Percentiles rank a stretch among this genome's conserved stretches.
phyloP scores from a whole-genome alignment of 352 stramenopile species.

The Pythium scleroteichum region DNA sequence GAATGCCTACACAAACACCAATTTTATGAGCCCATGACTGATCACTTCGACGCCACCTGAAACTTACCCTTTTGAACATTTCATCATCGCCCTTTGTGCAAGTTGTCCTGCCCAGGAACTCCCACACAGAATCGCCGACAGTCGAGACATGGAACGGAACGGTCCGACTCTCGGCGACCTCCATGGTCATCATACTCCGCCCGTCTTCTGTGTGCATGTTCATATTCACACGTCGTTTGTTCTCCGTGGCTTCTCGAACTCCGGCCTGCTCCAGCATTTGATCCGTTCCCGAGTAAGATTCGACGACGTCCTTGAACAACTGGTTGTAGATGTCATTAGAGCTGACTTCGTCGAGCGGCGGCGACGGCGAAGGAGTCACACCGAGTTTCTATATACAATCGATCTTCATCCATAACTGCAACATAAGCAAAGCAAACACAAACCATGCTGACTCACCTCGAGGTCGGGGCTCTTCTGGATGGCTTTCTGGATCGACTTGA shows the following conservation, averaged over 20 bases:
- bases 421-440: conserved; percentile 1
- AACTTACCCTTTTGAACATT: conserved; percentile 38
- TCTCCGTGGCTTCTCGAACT: conserved; percentile 20
- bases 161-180: conserved; percentile 42
- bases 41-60: too few species aligned
- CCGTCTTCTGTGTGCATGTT: conserved; percentile 40
- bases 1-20: conserved; percentile 32
- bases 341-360: not conserved
- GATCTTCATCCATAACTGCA: too few species aligned
- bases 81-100: conserved; percentile 15
- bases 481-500: conserved; percentile 25
- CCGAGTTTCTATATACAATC: conserved; percentile 33
- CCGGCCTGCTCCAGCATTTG: conserved; percentile 35
- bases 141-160: conserved; percentile 36
- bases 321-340: conserved; percentile 34
- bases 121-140: conserved; percentile 37
- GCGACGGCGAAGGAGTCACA: not conserved
- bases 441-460: conserved; percentile 11
- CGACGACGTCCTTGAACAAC: conserved; percentile 41
- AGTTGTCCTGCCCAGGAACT: conserved; percentile 32
- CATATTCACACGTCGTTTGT: conserved; percentile 45
- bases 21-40: too few species aligned
- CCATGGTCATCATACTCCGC: conserved; percentile 40
- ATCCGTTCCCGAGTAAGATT: conserved; percentile 34
- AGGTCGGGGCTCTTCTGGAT: conserved; percentile 26